Percentiles rank a stretch among this genome's conserved stretches.
Evolutionary conservation across 169 alveolate species (phyloP).

Genomic region (Sarcocystis neurona): DNA sequence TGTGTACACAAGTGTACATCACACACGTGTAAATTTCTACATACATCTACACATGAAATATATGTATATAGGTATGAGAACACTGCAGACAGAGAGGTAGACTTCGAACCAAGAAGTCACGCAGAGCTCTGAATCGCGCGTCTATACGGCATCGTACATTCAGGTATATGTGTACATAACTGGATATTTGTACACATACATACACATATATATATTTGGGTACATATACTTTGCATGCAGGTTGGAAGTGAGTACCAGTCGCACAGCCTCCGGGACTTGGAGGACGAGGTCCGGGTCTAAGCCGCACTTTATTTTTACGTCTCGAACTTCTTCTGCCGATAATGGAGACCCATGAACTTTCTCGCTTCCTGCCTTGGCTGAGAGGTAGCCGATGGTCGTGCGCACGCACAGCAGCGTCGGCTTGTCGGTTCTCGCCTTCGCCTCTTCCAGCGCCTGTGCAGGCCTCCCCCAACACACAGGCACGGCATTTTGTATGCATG

Average conservation of each 20-base stretch:
- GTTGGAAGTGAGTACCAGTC: conserved; percentile 41
- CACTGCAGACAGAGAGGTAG: too few species aligned
- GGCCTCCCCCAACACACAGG: too few species aligned
- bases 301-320: conserved; percentile 69
- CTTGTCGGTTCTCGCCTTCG: conserved; percentile 75
- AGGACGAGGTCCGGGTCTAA: conserved; percentile 73
- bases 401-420: conserved; percentile 75
- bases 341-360: conserved; percentile 84
- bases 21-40: too few species aligned
- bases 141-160: too few species aligned
- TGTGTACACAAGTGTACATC: too few species aligned
- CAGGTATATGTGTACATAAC: too few species aligned
- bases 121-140: too few species aligned
- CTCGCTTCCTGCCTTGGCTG: conserved; percentile 77
- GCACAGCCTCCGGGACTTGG: conserved; percentile 74
- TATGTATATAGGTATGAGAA: too few species aligned
- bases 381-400: conserved; percentile 78
- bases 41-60: too few species aligned
- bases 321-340: conserved; percentile 77
- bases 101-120: too few species aligned
- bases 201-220: not conserved
- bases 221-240: not conserved
- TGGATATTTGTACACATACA: not conserved
- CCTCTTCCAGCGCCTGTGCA: conserved; percentile 73
- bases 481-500: too few species aligned